Base-by-base conservation (phyloP, 2,329 filamentous ascomycete species). In the Aspergillus aculeatus region DNA sequence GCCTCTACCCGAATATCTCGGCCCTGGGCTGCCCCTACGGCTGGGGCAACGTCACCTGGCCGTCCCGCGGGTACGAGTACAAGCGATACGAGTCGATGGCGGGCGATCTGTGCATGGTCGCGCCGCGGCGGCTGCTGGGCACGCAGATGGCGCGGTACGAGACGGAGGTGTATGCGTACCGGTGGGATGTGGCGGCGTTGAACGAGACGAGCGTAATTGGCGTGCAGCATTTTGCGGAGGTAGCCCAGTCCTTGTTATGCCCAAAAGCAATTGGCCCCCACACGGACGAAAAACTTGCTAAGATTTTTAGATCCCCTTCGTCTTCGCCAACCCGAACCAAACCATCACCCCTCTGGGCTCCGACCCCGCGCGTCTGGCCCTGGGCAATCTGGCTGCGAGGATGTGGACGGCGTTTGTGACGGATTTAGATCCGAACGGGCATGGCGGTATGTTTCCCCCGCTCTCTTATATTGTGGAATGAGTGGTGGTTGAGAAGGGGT, bases 1-100 rank as follows among this genome's bases (percentile, higher is more conserved):
- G 72, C 1, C 75, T 82, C 1, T 87, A 87, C 66, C 83, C 84
- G 0, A 76, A 83, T 58, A 77, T 78, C 24, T 78, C 81, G 2
- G 69, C 71, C 2, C 74, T 81, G 21, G 81, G 78, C 0, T 81
- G 83, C 38, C 83, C 83, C 54, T 73, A 73, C 24, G 71, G 70
- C n/a, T 73, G 71, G 70, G 71, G 68, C 0, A 73, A 72, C 57
- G 53, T 54, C 11, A 73, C 69, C 38, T 73, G 71, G 71, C 70
- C 71, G 2, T 21, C 50, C 0, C 38, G 62, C 1, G 71, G 71
- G 0, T 62, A 67, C 4, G 66, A 70, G 60, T 73, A 72, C 48
- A 73, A 73, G 44, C 70, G 71, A 0, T 73, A 73, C 31, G 64
- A 60, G 23, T 72, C 71, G 1, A 72, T 73, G 52, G 71, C 71